Evolutionary conservation across 805 yeast species (phyloP), one percentile per base, ranked within the genome.

Genomic region (Tetrapisispora taiwanensis): DNA sequence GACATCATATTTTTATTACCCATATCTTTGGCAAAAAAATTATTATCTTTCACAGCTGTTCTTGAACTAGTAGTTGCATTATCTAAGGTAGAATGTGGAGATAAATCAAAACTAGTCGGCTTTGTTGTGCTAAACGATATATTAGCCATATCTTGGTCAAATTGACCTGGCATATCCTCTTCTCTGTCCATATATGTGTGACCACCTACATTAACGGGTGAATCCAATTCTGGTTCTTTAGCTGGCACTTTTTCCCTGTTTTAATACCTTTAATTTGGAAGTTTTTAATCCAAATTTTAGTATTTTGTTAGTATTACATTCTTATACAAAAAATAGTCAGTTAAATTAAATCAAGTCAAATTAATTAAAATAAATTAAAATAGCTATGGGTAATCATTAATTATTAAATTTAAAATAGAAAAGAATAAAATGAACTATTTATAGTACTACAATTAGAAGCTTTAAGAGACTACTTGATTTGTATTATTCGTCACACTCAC

Each of bases 371-470:
- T 28, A 28, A 28, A 12, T 12, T 28, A 36, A 36, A 36, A 36
- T 36, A 36, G 39, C 22, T 36, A 36, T 15, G 22, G 17, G 39
- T 18, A 36, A 22, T 36, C 30, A 36, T 36, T 36, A 36, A 26
- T 36, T 36, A 36, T 36, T 36, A 36, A 15, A 26, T 10, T 24
- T 36, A 24, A 36, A 22, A 36, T 24, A 36, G 5, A 22, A 20
- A 13, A 36, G 22, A 24, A 26, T 17, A 36, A 36, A 24, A 36
- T 36, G 39, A 36, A 36, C 30, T 36, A 36, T 36, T 36, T 36
- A 24, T 36, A 10, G n/a, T 36, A 36, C 20, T 36, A 36, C 20
- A 36, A 36, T 35, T 36, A 36, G 39, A 36, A 36, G 39, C 39
- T 24, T 36, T 24, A 34, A 7, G 14, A 12, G 18, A 26, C 30